Evolutionary conservation across 306 rosid species (phyloP).

Genomic region (Clitoria ternatea): DNA sequence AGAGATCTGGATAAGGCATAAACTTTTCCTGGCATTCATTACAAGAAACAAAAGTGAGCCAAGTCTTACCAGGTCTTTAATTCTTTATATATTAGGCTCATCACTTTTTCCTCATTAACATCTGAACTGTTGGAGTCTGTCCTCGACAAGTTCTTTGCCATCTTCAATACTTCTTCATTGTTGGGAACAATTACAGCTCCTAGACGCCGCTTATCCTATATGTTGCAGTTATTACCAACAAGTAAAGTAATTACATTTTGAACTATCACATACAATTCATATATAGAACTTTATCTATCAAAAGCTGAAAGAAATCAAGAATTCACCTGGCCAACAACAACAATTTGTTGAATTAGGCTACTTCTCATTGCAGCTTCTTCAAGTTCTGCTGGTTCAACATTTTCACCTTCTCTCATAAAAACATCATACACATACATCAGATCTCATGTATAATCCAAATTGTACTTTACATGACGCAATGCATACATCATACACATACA

Average conservation of each 20-base stretch:
- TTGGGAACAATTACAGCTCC: slow-evolving; percentile 93
- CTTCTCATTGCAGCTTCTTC: slow-evolving; percentile 95
- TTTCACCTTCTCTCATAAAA: slow-evolving; percentile 62
- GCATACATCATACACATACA: background rate
- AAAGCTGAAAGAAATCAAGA: background rate
- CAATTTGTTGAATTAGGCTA: slow-evolving; percentile 70
- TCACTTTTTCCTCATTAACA: slow-evolving; percentile 48
- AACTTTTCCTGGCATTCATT: background rate
- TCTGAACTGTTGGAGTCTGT: slow-evolving; percentile 44
- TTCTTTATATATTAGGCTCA: slow-evolving; percentile 54
- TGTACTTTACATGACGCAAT: background rate
- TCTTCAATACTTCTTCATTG: slow-evolving; percentile 65
- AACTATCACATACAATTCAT: background rate
- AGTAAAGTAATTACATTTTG: background rate
- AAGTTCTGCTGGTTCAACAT: slow-evolving; percentile 77
- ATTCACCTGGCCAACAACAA: slow-evolving; percentile 88
- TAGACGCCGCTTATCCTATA: slow-evolving; percentile 84
- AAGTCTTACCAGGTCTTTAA: slow-evolving; percentile 54
- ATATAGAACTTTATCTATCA: background rate
- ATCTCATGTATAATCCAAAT: too few relatives aligned
- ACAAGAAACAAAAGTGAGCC: slow-evolving; percentile 1
- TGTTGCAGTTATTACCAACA: slow-evolving; percentile 1
- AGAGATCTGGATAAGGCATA: background rate
- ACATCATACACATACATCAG: background rate
- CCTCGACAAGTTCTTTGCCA: slow-evolving; percentile 47